These are phyloP conservation scores for Stemphylium lycopersici DNA, from an alignment of 2,329 filamentous ascomycete species.

Conservation along the genomic window DNA sequence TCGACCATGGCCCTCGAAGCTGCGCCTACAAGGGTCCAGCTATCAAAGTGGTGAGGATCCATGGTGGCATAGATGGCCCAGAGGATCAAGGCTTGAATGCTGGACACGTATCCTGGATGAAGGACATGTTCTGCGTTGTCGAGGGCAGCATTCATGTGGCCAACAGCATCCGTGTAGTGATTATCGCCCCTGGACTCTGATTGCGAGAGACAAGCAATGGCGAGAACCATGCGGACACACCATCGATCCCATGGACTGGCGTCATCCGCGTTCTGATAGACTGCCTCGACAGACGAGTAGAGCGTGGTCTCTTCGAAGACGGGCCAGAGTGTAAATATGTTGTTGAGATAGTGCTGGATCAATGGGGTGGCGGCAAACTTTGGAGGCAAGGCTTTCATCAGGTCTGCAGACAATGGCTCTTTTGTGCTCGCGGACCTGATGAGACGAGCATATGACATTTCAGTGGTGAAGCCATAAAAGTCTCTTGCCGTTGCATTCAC, in stretches of 20 bases:
- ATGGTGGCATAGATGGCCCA: slow-evolving; percentile 89
- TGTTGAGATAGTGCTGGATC: slow-evolving; percentile 83
- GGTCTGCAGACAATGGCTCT: slow-evolving; percentile 69
- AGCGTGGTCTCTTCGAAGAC: slow-evolving; percentile 82
- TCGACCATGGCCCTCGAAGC: slow-evolving; percentile 87
- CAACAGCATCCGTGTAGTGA: slow-evolving; percentile 65
- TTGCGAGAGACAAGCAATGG: slow-evolving; percentile 76
- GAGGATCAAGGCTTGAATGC: slow-evolving; percentile 85
- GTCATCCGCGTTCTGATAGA: slow-evolving; percentile 73
- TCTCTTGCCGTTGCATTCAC: slow-evolving; percentile 95
- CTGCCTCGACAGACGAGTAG: slow-evolving; percentile 77
- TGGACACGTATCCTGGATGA: slow-evolving; percentile 80
- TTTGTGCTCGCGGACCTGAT: slow-evolving; percentile 83
- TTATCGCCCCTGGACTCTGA: slow-evolving; percentile 71
- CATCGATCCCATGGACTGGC: slow-evolving; percentile 76
- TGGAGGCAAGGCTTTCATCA: slow-evolving; percentile 68
- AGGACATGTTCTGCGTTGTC: slow-evolving; percentile 81
- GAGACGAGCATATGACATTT: slow-evolving; percentile 90
- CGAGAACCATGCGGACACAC: slow-evolving; percentile 87
- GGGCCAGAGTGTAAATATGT: slow-evolving; percentile 79
- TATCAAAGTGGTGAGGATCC: slow-evolving; percentile 89
- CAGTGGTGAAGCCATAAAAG: slow-evolving; percentile 85
- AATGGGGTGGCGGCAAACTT: slow-evolving; percentile 71
- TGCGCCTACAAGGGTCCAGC: slow-evolving; percentile 91
- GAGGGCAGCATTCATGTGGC: slow-evolving; percentile 70